Evolutionary conservation across 495 filamentous ascomycete species (phyloP).

Genomic region (Aspergillus leporis): DNA sequence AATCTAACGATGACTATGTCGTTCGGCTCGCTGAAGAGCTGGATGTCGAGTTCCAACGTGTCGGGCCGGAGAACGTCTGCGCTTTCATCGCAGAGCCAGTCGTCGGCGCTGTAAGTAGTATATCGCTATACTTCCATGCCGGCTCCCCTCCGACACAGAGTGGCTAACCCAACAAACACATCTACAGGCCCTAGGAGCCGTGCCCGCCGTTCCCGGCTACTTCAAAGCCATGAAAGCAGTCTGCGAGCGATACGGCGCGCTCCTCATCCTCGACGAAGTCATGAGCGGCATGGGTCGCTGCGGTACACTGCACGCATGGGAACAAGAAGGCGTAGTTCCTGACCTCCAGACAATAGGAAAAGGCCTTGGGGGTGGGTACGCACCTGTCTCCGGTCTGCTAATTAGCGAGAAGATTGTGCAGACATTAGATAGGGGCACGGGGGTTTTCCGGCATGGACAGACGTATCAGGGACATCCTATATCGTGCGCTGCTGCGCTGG

Average conservation of each 20-base stretch:
- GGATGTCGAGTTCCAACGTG: slow-evolving; percentile 69
- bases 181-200: slow-evolving; percentile 55
- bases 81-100: slow-evolving; percentile 78
- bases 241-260: slow-evolving; percentile 63
- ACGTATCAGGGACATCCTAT: slow-evolving; percentile 62
- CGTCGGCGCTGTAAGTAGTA: slow-evolving; percentile 52
- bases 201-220: slow-evolving; percentile 64
- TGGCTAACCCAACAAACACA: slow-evolving; percentile 6
- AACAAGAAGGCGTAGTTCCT: slow-evolving; percentile 60
- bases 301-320: slow-evolving; percentile 68
- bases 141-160: no score
- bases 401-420: slow-evolving; percentile 54
- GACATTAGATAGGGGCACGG: slow-evolving; percentile 54
- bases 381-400: slow-evolving; percentile 61
- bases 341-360: slow-evolving; percentile 75
- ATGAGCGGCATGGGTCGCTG: slow-evolving; percentile 78
- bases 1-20: slow-evolving; percentile 55
- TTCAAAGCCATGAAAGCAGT: slow-evolving; percentile 61
- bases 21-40: slow-evolving; percentile 64
- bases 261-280: slow-evolving; percentile 74
- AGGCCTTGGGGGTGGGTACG: slow-evolving; percentile 65
- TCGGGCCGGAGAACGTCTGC: slow-evolving; percentile 71
- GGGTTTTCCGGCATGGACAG: slow-evolving; percentile 57
- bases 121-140: no score
- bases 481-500: slow-evolving; percentile 56